Base-by-base conservation (phyloP, 176 grass and related monocot species). In the Coix lacrymajobi region DNA sequence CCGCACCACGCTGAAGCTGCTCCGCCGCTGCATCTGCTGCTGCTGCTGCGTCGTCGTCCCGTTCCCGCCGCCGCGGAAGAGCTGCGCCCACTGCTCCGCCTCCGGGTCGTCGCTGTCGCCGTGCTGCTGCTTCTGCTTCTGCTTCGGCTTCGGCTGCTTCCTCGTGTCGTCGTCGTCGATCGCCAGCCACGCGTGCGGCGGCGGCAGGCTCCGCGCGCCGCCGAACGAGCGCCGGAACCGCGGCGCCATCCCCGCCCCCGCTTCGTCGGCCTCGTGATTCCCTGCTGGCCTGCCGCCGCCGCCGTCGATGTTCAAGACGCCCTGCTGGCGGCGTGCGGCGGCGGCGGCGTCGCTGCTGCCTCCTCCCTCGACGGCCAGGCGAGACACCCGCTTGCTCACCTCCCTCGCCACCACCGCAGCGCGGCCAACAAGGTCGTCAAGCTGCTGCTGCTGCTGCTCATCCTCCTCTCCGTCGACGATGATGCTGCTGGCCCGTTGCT, bases 1-100 rank as follows among this genome's bases (percentile, higher is more conserved):
- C 24, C 74, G 56, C 20, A 73, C 83, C 49, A 73, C 83, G 83
- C 83, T 78, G 90, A 87, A 87, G 85, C 85, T 86, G 81, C 79
- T 88, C 79, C 78, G 73, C 38, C 86, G 83, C 12, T 44, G 78
- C 38, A 11, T 1, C 54, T 25, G n/a, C 56, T 25, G 6, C 16
- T 52, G 22, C 16, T n/a, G 30, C 11, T 54, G 32, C 46, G n/a
- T n/a, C n/a, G n/a, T n/a, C 12, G 17, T 30, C 28, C 46, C 58
- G 3, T 24, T 22, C 0, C 69, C 45, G 22, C 32, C 76, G 20
- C 43, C 66, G 13, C 36, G 75, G 8, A 87, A 83, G 16, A 90
- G 22, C 2, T 71, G 64, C 63, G 33, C 36, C 82, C 86, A 85
- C 79, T 81, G 57, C 60, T 86, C 88, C 72, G 20, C 73, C 45